Conservation (phyloP, 2,329 filamentous ascomycete species). For the Fusarium illudens region DNA sequence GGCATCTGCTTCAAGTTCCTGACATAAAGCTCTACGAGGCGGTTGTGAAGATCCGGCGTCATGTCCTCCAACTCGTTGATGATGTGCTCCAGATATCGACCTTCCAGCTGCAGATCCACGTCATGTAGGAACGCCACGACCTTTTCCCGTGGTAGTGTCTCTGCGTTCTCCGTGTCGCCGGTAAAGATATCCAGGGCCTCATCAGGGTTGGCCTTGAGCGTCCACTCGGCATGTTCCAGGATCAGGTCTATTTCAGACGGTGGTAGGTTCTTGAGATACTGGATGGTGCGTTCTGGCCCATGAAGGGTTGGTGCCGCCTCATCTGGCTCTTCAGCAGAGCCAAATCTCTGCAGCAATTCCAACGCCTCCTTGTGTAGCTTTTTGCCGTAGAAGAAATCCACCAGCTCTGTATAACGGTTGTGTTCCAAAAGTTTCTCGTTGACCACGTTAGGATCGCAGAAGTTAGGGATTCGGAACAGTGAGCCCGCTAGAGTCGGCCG, state of each 20-base stretch:
- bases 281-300: constrained; percentile 84
- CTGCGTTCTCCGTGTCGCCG: constrained; percentile 93
- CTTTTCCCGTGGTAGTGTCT: constrained; percentile 80
- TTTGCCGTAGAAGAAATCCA: constrained; percentile 98
- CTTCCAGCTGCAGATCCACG: constrained; percentile 76
- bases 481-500: constrained; percentile 85
- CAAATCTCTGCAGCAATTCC: constrained; percentile 83
- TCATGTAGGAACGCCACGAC: constrained; percentile 78
- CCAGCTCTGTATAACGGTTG: constrained; percentile 88
- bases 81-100: constrained; percentile 88
- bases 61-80: constrained; percentile 86
- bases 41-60: constrained; percentile 87
- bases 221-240: constrained; percentile 91
- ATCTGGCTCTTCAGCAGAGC: constrained; percentile 63
- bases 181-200: constrained; percentile 93
- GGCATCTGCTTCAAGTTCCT: constrained; percentile 63
- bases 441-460: constrained; percentile 94
- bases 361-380: constrained; percentile 89
- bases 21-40: constrained; percentile 74
- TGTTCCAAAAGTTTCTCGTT: constrained; percentile 91
- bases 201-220: constrained; percentile 74
- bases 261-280: constrained; percentile 88
- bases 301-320: constrained; percentile 67
- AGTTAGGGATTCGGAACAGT: constrained; percentile 94
- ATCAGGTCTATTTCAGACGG: constrained; percentile 90